A percentile compares a stretch with the other conserved stretches of the same genome.
phyloP scores from a whole-genome alignment of 345 rosid genomes.

The Gossypium bickii region DNA sequence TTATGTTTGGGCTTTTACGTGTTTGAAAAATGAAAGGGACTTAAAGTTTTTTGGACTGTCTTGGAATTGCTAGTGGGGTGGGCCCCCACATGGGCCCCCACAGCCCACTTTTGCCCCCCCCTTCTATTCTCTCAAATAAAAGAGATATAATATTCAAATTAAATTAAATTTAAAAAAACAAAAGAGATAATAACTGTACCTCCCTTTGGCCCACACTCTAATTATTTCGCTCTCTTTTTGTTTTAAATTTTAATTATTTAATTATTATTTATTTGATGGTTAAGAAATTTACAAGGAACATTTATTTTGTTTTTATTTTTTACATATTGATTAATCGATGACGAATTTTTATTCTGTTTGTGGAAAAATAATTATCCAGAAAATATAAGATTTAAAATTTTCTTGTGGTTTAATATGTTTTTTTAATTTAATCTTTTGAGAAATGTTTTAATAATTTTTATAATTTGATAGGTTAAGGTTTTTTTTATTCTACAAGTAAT shows the following conservation, averaged over 20 bases:
- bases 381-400: too few species aligned
- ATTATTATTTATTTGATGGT: not conserved
- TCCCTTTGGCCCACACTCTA: slow-evolving; percentile 15
- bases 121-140: not conserved
- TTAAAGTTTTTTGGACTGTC: slow-evolving; percentile 29
- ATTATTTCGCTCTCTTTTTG: slow-evolving; percentile 19
- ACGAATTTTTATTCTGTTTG: too few species aligned
- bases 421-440: too few species aligned
- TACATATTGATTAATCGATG: too few species aligned
- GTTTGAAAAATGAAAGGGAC: slow-evolving; percentile 26
- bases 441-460: too few species aligned
- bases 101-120: not conserved
- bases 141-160: not conserved
- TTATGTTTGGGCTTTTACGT: slow-evolving; percentile 18
- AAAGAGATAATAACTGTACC: not conserved
- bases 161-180: not conserved
- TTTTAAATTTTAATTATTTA: not conserved
- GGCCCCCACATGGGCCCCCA: slow-evolving; percentile 16
- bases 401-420: too few species aligned
- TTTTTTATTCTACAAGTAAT: too few species aligned
- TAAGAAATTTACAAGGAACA: too few species aligned
- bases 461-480: too few species aligned
- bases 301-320: too few species aligned
- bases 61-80: not conserved
- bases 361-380: too few species aligned